Conservation (phyloP, 2,329 filamentous ascomycete species). For the Aspergillus flavus region DNA sequence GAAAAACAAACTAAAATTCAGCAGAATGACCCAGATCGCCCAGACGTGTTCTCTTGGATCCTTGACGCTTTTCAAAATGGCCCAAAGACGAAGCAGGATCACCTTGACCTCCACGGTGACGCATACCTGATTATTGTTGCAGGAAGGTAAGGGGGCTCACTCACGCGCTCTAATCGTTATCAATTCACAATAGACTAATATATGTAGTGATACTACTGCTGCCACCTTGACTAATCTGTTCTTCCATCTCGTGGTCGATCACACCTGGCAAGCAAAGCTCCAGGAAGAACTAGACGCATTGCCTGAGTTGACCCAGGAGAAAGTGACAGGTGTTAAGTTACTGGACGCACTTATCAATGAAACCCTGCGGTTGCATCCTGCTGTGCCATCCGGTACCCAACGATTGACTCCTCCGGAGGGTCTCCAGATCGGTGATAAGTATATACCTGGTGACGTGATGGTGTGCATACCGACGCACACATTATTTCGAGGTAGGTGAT, state of each 20-base stretch:
- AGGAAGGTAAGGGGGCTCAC: conserved; percentile 20
- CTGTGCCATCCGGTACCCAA: conserved; percentile 7
- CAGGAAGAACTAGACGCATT: conserved; percentile 12
- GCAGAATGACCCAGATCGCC: conserved; percentile 17
- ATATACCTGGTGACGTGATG: conserved; percentile 8
- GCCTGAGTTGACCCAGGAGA: conserved; percentile 8
- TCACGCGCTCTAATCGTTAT: not conserved
- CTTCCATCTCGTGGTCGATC: conserved; percentile 8
- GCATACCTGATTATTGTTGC: conserved; percentile 28
- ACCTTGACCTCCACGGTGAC: conserved; percentile 20
- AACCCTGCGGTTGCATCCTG: conserved; percentile 10
- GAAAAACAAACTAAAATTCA: not conserved
- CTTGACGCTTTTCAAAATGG: conserved; percentile 12
- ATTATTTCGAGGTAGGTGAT: not conserved
- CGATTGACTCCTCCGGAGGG: conserved; percentile 15
- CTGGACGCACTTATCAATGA: conserved; percentile 27
- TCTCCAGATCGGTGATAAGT: conserved; percentile 5
- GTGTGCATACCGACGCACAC: not conserved
- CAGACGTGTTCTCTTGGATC: conserved; percentile 22
- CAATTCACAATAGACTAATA: not conserved
- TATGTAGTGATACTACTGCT: conserved; percentile 15
- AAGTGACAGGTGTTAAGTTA: not conserved
- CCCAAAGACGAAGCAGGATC: conserved; percentile 14
- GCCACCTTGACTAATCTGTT: conserved; percentile 10
- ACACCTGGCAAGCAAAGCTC: not conserved